Conservation (phyloP, 2,329 filamentous ascomycete genomes). For the Eurotiales sp. region DNA sequence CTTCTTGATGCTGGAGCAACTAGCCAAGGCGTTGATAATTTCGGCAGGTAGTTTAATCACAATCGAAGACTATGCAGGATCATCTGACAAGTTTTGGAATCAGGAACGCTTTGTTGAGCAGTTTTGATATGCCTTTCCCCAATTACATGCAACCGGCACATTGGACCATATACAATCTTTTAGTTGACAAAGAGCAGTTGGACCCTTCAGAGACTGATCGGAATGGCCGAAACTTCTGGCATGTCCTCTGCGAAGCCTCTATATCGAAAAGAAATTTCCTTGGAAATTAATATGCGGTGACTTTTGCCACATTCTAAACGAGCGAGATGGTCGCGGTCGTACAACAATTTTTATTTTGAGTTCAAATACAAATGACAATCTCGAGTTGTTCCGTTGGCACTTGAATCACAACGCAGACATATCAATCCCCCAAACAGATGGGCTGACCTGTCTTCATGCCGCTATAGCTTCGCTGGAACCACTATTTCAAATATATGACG, state of each 20-base stretch:
- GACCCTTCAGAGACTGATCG: conserved; percentile 3
- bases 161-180: conserved; percentile 3
- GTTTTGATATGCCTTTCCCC: background rate
- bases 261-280: background rate
- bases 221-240: conserved; percentile 3
- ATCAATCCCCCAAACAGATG: conserved; percentile 1
- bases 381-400: conserved; percentile 1
- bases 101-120: background rate
- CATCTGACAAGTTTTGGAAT: background rate
- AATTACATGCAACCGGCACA: background rate
- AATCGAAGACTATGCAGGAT: background rate
- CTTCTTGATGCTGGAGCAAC: background rate
- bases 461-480: background rate
- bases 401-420: background rate
- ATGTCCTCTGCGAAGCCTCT: background rate
- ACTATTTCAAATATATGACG: background rate
- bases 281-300: background rate
- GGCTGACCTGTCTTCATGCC: conserved; percentile 1
- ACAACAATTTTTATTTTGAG: background rate
- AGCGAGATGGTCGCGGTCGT: background rate
- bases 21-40: background rate
- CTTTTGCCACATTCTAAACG: background rate
- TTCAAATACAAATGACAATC: background rate
- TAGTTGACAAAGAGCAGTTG: background rate
- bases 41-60: background rate